Conservation (phyloP, 345 rosid genomes). For the Lepidium africanum region DNA sequence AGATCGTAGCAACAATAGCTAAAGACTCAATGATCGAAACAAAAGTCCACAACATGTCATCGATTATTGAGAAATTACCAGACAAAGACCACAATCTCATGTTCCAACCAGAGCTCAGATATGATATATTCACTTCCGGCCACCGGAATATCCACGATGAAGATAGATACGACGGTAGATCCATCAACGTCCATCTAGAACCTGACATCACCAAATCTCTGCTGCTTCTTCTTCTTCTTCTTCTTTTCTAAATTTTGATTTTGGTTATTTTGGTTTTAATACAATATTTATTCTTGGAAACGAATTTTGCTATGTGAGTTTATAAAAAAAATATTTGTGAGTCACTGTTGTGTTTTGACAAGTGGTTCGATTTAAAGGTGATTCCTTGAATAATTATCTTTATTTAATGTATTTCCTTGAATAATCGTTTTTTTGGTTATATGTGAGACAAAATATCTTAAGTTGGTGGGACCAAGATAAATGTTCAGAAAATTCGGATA, state of each 20-base stretch:
- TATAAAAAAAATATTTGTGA: not conserved
- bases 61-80: slow-evolving; percentile 46
- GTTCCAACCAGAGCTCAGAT: slow-evolving; percentile 34
- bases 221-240: not conserved
- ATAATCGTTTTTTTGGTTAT: no score
- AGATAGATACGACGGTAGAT: slow-evolving; percentile 39
- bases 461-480: no score
- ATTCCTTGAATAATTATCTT: not conserved
- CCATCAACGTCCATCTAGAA: slow-evolving; percentile 40
- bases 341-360: slow-evolving; percentile 5
- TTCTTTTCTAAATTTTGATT: not conserved
- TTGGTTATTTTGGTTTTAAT: not conserved
- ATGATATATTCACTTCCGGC: slow-evolving; percentile 55
- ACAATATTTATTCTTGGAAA: not conserved
- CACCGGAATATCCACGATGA: slow-evolving; percentile 41
- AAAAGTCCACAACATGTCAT: slow-evolving; percentile 62
- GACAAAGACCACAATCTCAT: slow-evolving; percentile 29
- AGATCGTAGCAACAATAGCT: slow-evolving; percentile 58
- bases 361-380: slow-evolving; percentile 17
- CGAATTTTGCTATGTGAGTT: not conserved
- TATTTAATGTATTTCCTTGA: not conserved
- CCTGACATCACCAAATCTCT: slow-evolving; percentile 12
- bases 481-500: not conserved
- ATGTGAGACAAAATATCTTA: no score
- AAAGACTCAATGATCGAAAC: slow-evolving; percentile 59